Evolutionary conservation across 2,329 filamentous ascomycete species (phyloP).

Genomic region (Phoma sp.): DNA sequence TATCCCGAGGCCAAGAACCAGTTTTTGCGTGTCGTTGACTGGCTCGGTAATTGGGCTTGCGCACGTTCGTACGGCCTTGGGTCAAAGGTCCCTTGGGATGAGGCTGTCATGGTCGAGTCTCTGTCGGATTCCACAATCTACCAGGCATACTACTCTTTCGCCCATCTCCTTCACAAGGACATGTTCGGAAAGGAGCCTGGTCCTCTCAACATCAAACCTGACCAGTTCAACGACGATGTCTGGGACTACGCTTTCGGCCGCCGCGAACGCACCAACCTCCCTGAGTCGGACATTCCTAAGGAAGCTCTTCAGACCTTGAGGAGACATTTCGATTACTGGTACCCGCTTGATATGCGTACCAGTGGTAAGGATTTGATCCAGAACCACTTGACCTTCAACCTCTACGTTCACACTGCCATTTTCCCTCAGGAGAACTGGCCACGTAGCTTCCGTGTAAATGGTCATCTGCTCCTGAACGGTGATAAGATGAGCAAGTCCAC

Average conservation of each 20-base stretch:
- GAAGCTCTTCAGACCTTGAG: slow-evolving; percentile 80
- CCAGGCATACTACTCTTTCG: slow-evolving; percentile 73
- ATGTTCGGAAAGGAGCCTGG: slow-evolving; percentile 73
- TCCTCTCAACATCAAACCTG: slow-evolving; percentile 65
- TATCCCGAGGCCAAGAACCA: slow-evolving; percentile 63
- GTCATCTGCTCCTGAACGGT: slow-evolving; percentile 91
- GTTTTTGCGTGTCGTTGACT: slow-evolving; percentile 86
- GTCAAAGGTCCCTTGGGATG: slow-evolving; percentile 94
- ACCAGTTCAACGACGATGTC: slow-evolving; percentile 92
- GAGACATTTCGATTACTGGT: slow-evolving; percentile 95
- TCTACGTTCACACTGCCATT: slow-evolving; percentile 91
- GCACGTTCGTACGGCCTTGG: slow-evolving; percentile 90
- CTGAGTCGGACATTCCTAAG: slow-evolving; percentile 74
- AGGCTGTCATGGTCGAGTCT: slow-evolving; percentile 87
- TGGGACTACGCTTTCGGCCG: slow-evolving; percentile 96
- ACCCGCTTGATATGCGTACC: slow-evolving; percentile 86
- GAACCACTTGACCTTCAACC: slow-evolving; percentile 94
- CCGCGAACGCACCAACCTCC: slow-evolving; percentile 73
- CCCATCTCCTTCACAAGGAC: slow-evolving; percentile 77
- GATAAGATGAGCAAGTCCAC: slow-evolving; percentile 99
- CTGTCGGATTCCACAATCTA: slow-evolving; percentile 93
- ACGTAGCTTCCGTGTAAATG: slow-evolving; percentile 83
- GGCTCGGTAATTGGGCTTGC: slow-evolving; percentile 89
- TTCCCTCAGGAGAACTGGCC: slow-evolving; percentile 93
- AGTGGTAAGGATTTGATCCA: slow-evolving; percentile 78